Conservation (phyloP, 768 basidiomycete genomes). For the Galerina sulciceps region DNA sequence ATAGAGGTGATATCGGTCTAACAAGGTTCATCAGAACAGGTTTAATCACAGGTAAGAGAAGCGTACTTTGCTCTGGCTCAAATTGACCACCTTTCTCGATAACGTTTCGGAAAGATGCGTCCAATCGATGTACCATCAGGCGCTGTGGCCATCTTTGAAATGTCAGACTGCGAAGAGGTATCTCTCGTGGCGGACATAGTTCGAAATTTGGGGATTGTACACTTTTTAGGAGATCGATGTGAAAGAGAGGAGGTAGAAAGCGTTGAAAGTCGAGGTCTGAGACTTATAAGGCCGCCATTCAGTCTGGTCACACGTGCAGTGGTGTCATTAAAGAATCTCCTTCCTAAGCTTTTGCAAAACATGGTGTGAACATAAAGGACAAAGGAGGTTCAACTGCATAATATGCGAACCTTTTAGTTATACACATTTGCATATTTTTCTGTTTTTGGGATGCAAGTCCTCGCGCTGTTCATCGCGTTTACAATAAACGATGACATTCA, state of each 20-base stretch:
- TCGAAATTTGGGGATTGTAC: background rate
- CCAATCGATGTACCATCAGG: constrained; percentile 63
- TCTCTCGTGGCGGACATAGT: constrained; percentile 18
- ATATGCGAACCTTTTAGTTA: background rate
- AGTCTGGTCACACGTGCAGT: constrained; percentile 10
- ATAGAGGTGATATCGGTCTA: constrained; percentile 91
- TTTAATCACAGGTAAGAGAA: background rate
- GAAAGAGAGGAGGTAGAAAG: background rate
- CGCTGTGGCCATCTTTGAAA: constrained; percentile 55
- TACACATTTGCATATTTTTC: background rate
- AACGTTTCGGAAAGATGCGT: constrained; percentile 53
- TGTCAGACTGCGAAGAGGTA: constrained; percentile 44
- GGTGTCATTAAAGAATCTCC: constrained; percentile 8
- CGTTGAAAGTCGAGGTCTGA: background rate
- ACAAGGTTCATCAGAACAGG: background rate
- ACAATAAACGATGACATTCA: background rate
- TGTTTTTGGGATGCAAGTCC: background rate
- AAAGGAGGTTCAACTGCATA: background rate
- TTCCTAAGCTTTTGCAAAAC: constrained; percentile 5
- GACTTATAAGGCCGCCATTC: constrained; percentile 1
- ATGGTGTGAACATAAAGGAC: background rate
- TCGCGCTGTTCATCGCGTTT: background rate
- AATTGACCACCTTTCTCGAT: constrained; percentile 48
- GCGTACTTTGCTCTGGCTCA: constrained; percentile 73
- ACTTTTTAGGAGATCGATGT: background rate